phyloP scores from a whole-genome alignment of 441 rosid species.

The Manihot esculenta region DNA sequence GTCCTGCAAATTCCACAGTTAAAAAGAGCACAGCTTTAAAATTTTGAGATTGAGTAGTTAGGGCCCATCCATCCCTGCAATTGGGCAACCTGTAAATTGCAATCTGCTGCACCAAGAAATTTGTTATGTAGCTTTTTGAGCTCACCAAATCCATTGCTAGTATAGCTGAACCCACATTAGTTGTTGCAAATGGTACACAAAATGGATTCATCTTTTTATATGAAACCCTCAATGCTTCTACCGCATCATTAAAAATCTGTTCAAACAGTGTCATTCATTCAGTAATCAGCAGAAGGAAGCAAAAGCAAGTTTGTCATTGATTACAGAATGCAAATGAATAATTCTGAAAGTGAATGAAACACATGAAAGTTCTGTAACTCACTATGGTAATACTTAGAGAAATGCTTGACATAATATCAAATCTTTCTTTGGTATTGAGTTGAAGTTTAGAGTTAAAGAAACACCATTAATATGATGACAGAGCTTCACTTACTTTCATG shows the following conservation, averaged over 20 bases:
- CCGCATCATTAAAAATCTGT: conserved; percentile 88
- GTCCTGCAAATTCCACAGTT: conserved; percentile 48
- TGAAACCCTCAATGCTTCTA: conserved; percentile 85
- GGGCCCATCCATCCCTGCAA: conserved; percentile 99
- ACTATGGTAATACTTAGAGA: too few relatives aligned
- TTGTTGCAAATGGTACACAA: conserved; percentile 91
- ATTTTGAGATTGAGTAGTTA: conserved; percentile 91
- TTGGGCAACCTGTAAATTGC: neutral
- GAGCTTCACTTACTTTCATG: conserved; percentile 53
- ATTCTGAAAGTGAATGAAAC: too few relatives aligned
- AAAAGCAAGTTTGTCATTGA: too few relatives aligned
- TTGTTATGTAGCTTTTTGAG: neutral
- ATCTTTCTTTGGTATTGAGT: too few relatives aligned
- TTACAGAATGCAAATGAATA: too few relatives aligned
- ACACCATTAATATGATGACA: too few relatives aligned
- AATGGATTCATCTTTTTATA: conserved; percentile 95
- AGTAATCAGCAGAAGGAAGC: conserved; percentile 3
- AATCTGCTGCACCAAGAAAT: too few relatives aligned
- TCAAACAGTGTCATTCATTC: conserved; percentile 3
- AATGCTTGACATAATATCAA: too few relatives aligned
- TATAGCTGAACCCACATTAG: conserved; percentile 99
- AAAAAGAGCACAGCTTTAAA: too few relatives aligned
- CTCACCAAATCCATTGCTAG: conserved; percentile 82
- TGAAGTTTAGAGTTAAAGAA: too few relatives aligned
- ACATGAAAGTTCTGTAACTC: too few relatives aligned